Evolutionary conservation across 805 yeast genomes (phyloP), one percentile per base, ranked within the genome.

Genomic region (Suhomyces vadensis): DNA sequence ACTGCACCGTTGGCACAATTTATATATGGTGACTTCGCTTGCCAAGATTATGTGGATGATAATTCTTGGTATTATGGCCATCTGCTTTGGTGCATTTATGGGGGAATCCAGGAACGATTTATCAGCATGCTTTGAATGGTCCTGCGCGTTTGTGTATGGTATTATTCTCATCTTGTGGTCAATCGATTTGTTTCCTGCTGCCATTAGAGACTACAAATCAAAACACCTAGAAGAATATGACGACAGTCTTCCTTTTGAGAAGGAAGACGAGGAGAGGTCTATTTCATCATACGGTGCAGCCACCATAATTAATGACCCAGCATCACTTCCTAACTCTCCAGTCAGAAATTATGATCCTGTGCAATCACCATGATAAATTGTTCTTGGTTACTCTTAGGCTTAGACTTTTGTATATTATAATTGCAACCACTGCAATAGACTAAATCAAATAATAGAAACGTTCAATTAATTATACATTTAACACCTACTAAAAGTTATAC

Each of bases 71-170:
- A 79, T 70, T 0, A 75, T 87, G 57, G 96, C 92, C 2, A 63
- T 85, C 20, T 73, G 79, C 24, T 92, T 88, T 51, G 89, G 80
- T n/a, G 73, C 63, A 3, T 57, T 66, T 40, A 56, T 59, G 60
- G 59, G 61, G 9, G 41, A 44, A 1, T 70, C 72, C 21, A 55
- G 65, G 6, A 56, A 65, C 29, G 69, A 75, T 50, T 68, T 75
- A 24, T 74, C 82, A 31, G 90, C 90, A 0, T 69, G 74, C 16
- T 80, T 85, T 58, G 98, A 92, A 65, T 92, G 98, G 98, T 59
- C 82, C 3, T 64, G 91, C 35, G 82, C 92, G n/a, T 91, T 83
- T 64, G 83, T 87, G 81, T 91, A 86, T 59, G 94, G 95, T 3
- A 55, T 83, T 25, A 71, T 86, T 48, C 77, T 83, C 51, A 57